A percentile compares a stretch with the other conserved stretches of the same genome.
phyloP scores from a whole-genome alignment of 768 basidiomycete genomes.

The Rhodotorula kratochvilovae region DNA sequence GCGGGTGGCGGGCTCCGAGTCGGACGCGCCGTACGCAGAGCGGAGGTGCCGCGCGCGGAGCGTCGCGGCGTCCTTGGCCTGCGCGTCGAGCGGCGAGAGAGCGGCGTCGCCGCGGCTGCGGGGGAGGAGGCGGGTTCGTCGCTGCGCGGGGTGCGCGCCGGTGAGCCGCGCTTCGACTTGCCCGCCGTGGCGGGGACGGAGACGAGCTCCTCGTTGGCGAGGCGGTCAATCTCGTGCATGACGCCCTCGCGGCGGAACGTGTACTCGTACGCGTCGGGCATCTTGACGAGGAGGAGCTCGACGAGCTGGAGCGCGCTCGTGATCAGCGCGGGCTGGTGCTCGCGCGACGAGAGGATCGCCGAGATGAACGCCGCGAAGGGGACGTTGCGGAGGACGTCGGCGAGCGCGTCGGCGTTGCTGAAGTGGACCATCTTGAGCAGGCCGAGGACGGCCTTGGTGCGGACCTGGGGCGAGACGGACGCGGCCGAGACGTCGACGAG shows the following conservation, averaged over 20 bases:
- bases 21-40: constrained; percentile 63
- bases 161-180: constrained; percentile 47
- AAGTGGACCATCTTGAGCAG: constrained; percentile 88
- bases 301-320: constrained; percentile 81
- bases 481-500: constrained; percentile 99
- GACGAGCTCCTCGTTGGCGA: constrained; percentile 63
- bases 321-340: constrained; percentile 74
- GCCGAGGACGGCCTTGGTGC: constrained; percentile 81
- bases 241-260: constrained; percentile 93
- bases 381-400: constrained; percentile 71
- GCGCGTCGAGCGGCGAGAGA: constrained; percentile 54
- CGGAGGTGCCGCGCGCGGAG: constrained; percentile 83
- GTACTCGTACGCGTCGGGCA: constrained; percentile 76
- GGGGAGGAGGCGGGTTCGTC: constrained; percentile 5
- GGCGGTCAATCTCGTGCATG: constrained; percentile 80
- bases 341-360: constrained; percentile 84
- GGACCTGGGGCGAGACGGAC: constrained; percentile 78
- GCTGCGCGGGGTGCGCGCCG: constrained; percentile 30
- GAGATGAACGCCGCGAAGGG: constrained; percentile 93
- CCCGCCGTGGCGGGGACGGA: constrained; percentile 43
- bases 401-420: constrained; percentile 69
- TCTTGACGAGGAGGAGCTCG: constrained; percentile 78
- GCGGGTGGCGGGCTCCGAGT: constrained; percentile 38
- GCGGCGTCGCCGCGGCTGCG: constrained; percentile 7
- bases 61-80: constrained; percentile 75